A percentile compares a stretch with the other conserved stretches of the same genome.
Evolutionary conservation across 1,139 yeast species (phyloP).

Genomic region (Kluyveromyces marxianus): DNA sequence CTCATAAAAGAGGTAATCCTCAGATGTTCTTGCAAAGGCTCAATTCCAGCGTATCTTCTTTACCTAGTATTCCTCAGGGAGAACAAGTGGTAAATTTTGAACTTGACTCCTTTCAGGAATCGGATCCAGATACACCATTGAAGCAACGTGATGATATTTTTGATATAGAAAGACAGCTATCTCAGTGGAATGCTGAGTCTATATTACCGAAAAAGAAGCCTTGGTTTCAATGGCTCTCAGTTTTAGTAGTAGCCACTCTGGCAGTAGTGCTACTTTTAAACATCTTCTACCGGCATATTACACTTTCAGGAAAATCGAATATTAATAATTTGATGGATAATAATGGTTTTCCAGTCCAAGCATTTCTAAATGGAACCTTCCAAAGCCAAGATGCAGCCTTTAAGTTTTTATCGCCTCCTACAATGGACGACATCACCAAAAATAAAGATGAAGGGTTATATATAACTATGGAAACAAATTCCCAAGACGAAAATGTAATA

Average conservation of each 20-base stretch:
- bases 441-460: slow-evolving; percentile 33
- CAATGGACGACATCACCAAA: slow-evolving; percentile 11
- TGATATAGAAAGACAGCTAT: slow-evolving; percentile 3
- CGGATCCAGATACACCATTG: background rate
- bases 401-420: slow-evolving; percentile 30
- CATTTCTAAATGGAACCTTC: slow-evolving; percentile 25
- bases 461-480: slow-evolving; percentile 15
- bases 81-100: slow-evolving; percentile 6
- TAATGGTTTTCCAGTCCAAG: slow-evolving; percentile 18
- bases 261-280: background rate
- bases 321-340: background rate
- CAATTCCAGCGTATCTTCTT: slow-evolving; percentile 12
- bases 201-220: background rate
- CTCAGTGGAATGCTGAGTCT: background rate
- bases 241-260: background rate
- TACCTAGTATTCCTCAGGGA: slow-evolving; percentile 1
- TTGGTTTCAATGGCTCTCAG: background rate
- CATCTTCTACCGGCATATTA: background rate
- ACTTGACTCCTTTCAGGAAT: slow-evolving; percentile 7
- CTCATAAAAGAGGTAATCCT: slow-evolving; percentile 17
- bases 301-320: background rate
- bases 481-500: slow-evolving; percentile 15
- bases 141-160: background rate
- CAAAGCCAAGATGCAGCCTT: slow-evolving; percentile 18
- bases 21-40: slow-evolving; percentile 16